A percentile compares a stretch with the other conserved stretches of the same genome.
Evolutionary conservation across 2,329 filamentous ascomycete species (phyloP).

Genomic region (Iodosphaeria phyllophila): DNA sequence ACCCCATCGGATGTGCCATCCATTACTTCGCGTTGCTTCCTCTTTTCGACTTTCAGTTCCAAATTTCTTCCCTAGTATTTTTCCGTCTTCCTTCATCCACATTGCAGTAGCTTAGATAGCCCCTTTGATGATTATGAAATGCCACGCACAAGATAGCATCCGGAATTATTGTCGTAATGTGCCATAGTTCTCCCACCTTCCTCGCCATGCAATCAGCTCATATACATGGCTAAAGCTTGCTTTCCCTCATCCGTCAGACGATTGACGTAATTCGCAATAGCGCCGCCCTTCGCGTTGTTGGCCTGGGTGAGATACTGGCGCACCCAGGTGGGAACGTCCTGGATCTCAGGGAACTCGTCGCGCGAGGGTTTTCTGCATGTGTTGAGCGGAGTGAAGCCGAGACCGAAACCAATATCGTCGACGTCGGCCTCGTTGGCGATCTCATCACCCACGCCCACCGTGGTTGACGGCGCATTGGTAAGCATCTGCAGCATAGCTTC

Average conservation of each 20-base stretch:
- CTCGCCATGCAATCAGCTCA: too few relatives aligned
- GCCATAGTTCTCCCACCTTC: too few relatives aligned
- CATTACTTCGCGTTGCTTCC: too few relatives aligned
- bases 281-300: slow-evolving; percentile 53
- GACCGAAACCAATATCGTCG: slow-evolving; percentile 85
- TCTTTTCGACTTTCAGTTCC: too few relatives aligned
- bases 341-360: slow-evolving; percentile 76
- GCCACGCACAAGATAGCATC: too few relatives aligned
- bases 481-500: slow-evolving; percentile 78
- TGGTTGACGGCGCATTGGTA: slow-evolving; percentile 72
- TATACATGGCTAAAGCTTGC: slow-evolving; percentile 30
- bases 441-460: slow-evolving; percentile 52
- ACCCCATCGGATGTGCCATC: too few relatives aligned
- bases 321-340: slow-evolving; percentile 73
- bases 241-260: slow-evolving; percentile 46
- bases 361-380: slow-evolving; percentile 59
- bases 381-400: slow-evolving; percentile 85
- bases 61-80: too few relatives aligned
- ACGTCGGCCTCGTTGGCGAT: slow-evolving; percentile 75
- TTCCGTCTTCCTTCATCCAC: too few relatives aligned
- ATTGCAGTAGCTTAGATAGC: too few relatives aligned
- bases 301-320: slow-evolving; percentile 58
- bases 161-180: too few relatives aligned
- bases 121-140: too few relatives aligned
- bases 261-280: slow-evolving; percentile 53